These are phyloP conservation scores for Talaromyces stipitatus DNA, from an alignment of 495 filamentous ascomycete species.

Conservation along the genomic window DNA sequence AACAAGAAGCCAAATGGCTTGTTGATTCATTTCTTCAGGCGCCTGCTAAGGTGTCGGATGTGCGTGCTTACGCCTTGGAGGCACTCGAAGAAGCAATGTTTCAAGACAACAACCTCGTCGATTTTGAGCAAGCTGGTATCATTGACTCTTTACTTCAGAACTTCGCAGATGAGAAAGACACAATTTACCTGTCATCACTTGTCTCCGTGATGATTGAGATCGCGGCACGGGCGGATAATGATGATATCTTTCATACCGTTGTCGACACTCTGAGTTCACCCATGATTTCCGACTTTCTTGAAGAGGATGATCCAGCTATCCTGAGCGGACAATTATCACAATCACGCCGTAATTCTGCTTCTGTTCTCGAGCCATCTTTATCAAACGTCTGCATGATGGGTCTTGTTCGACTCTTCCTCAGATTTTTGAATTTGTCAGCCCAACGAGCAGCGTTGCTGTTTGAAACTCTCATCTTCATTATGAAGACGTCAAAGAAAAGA, in stretches of 20 bases:
- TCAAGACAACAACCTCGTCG: conserved; percentile 32
- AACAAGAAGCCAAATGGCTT: conserved; percentile 52
- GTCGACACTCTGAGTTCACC: conserved; percentile 27
- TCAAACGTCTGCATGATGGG: conserved; percentile 36
- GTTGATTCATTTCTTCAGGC: conserved; percentile 61
- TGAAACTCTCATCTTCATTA: conserved; percentile 22
- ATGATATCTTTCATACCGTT: conserved; percentile 22
- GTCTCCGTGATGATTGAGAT: conserved; percentile 35
- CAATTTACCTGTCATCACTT: conserved; percentile 41
- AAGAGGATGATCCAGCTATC: conserved; percentile 12
- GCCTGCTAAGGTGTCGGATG: conserved; percentile 51
- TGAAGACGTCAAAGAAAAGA: conserved; percentile 28
- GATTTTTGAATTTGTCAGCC: conserved; percentile 32
- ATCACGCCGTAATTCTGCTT: conserved; percentile 23
- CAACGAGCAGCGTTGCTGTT: conserved; percentile 30
- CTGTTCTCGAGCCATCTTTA: conserved; percentile 28
- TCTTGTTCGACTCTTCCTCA: conserved; percentile 37
- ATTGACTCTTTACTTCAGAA: conserved; percentile 33
- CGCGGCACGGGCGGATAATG: conserved; percentile 23
- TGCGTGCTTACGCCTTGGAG: conserved; percentile 61
- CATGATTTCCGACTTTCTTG: conserved; percentile 27
- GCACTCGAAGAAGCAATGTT: conserved; percentile 59
- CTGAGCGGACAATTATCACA: neutral
- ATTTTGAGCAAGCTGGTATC: conserved; percentile 29
- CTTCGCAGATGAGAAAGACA: conserved; percentile 39